A percentile compares a stretch with the other conserved stretches of the same genome.
These are phyloP conservation scores for Cyamopsis tetragonoloba DNA, from an alignment of 306 rosid species.

Conservation along the genomic window DNA sequence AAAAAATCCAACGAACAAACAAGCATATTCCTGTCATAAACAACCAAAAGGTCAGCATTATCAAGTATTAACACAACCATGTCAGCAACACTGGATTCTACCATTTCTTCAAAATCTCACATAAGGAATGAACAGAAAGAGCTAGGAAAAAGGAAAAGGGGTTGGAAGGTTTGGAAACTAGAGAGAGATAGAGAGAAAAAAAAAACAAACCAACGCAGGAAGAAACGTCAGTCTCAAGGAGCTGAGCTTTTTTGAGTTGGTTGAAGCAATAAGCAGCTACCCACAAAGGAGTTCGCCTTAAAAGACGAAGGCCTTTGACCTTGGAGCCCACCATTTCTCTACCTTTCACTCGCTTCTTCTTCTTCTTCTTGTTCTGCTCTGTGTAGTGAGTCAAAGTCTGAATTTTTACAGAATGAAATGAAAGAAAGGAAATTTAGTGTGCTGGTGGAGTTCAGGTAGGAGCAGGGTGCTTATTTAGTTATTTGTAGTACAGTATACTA, in stretches of 20 bases:
- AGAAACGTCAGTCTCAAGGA: conserved; percentile 52
- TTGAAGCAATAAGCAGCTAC: conserved; percentile 69
- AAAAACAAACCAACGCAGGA: conserved; percentile 59
- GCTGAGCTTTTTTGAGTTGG: conserved; percentile 68
- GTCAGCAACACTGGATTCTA: not conserved
- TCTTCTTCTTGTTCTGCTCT: not conserved
- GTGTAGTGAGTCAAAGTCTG: not conserved
- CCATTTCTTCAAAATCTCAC: not conserved
- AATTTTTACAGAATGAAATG: too few relatives aligned
- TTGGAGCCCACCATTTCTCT: conserved; percentile 44
- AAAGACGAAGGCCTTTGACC: conserved; percentile 25
- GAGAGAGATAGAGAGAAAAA: not conserved
- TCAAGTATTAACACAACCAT: conserved; percentile 1
- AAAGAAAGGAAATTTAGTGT: not conserved
- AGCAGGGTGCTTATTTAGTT: too few relatives aligned
- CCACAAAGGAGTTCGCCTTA: conserved; percentile 57
- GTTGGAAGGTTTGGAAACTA: not conserved
- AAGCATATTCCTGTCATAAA: not conserved
- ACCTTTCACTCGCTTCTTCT: not conserved
- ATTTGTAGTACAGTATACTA: too few relatives aligned
- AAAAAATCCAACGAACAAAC: not conserved
- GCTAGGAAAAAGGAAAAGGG: not conserved
- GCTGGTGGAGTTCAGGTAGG: too few relatives aligned
- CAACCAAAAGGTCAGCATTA: too few relatives aligned
- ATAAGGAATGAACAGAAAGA: not conserved